These are phyloP conservation scores for Globisporangium emineosum DNA, from an alignment of 352 stramenopile species.

Conservation along the genomic window DNA sequence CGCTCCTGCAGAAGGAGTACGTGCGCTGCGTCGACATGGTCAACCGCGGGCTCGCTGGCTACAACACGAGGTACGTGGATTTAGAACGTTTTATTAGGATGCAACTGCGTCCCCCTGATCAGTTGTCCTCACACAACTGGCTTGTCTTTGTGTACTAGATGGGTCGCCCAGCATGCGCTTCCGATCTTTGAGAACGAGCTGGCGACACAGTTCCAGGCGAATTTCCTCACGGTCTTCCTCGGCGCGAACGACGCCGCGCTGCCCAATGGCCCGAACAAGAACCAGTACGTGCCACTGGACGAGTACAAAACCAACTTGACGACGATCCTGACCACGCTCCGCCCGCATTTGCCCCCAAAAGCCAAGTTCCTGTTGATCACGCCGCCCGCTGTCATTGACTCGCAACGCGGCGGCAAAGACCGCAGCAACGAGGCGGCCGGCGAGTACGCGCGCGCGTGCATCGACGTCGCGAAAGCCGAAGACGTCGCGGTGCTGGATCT, in stretches of 20 bases:
- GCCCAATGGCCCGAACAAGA: conserved; percentile 21
- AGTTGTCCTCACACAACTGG: background rate
- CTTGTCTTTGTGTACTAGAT: conserved; percentile 18
- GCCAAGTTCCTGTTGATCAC: conserved; percentile 43
- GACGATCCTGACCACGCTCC: conserved; percentile 25
- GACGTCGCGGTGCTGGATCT: conserved; percentile 36
- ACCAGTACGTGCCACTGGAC: conserved; percentile 42
- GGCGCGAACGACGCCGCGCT: conserved; percentile 61
- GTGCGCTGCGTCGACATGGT: conserved; percentile 53
- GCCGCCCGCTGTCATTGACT: conserved; percentile 38
- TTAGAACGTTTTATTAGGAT: no score
- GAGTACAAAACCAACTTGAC: conserved; percentile 41
- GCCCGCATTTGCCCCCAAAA: conserved; percentile 17
- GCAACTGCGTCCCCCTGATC: no score
- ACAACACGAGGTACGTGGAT: conserved; percentile 34
- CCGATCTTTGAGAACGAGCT: conserved; percentile 41
- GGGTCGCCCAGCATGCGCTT: conserved; percentile 36
- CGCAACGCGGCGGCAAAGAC: conserved; percentile 26
- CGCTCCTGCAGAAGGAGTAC: conserved; percentile 44
- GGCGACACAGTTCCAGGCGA: conserved; percentile 20
- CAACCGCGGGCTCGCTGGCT: conserved; percentile 56
- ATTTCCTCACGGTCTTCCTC: conserved; percentile 51
- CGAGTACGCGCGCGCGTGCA: conserved; percentile 37
- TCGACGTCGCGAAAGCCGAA: conserved; percentile 24
- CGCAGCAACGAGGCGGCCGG: conserved; percentile 34